Conservation (phyloP, 257 asterid species). For the Nicotiana tomentosiformis region DNA sequence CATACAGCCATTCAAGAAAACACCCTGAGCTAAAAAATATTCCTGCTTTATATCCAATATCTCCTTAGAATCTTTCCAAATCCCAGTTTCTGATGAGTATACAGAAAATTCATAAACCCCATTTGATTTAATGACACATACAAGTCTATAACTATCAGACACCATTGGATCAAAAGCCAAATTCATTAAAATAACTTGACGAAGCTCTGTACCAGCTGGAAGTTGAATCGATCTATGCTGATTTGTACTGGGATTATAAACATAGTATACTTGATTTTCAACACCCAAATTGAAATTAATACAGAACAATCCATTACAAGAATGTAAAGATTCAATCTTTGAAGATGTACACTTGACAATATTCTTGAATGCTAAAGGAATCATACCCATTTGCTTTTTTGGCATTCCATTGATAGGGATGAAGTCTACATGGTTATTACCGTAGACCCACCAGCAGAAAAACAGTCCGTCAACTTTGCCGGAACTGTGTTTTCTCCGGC, state of each 20-base stretch:
- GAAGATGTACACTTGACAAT: background rate
- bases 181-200: background rate
- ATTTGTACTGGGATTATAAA: conserved; percentile 21
- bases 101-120: background rate
- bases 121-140: background rate
- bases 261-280: background rate
- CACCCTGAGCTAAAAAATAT: background rate
- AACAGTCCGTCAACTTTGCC: background rate
- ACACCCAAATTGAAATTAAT: background rate
- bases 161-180: conserved; percentile 13
- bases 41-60: background rate
- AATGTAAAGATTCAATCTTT: background rate
- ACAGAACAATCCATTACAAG: conserved; percentile 18
- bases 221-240: background rate
- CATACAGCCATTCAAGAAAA: conserved; percentile 9
- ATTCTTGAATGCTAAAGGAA: background rate
- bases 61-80: conserved; percentile 1
- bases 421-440: background rate
- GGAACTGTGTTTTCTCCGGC: background rate
- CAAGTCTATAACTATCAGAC: conserved; percentile 10
- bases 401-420: background rate
- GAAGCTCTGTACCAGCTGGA: background rate
- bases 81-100: conserved; percentile 8
- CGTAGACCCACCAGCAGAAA: background rate
- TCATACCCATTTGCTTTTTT: background rate